Evolutionary conservation across 2,329 filamentous ascomycete genomes (phyloP).

Genomic region (Paracorniculantispora psalliotae): DNA sequence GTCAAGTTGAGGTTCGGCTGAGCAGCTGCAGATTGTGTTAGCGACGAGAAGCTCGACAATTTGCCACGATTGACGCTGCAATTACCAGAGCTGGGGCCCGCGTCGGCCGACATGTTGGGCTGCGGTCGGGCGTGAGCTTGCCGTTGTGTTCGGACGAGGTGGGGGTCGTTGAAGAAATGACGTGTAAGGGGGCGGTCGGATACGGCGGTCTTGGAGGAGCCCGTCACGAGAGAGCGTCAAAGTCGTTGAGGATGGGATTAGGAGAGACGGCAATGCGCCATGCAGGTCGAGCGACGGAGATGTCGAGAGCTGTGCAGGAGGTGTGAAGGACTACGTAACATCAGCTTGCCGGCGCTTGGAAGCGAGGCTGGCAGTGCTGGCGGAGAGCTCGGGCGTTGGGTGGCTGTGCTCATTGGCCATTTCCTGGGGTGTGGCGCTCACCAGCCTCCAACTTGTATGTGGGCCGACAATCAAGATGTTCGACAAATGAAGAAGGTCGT

Average conservation of each 20-base stretch:
- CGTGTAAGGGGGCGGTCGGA: conserved; percentile 5
- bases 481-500: no score
- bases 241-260: neutral
- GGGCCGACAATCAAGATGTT: no score
- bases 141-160: neutral
- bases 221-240: neutral
- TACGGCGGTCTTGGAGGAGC: neutral
- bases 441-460: neutral
- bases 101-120: conserved; percentile 14
- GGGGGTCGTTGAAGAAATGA: neutral
- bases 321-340: conserved; percentile 1
- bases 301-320: neutral
- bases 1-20: conserved; percentile 76
- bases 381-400: neutral
- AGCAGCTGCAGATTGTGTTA: conserved; percentile 29
- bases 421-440: neutral
- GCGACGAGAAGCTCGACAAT: neutral
- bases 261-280: conserved; percentile 6
- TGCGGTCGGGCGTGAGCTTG: neutral
- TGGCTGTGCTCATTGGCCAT: neutral
- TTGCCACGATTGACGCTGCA: neutral
- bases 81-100: conserved; percentile 12
- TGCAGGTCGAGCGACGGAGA: conserved; percentile 5
- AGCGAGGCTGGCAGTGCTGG: conserved; percentile 1
- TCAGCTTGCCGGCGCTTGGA: neutral